These are phyloP conservation scores for Thermothelomyces thermophilus DNA, from an alignment of 2,329 filamentous ascomycete species.

Conservation along the genomic window DNA sequence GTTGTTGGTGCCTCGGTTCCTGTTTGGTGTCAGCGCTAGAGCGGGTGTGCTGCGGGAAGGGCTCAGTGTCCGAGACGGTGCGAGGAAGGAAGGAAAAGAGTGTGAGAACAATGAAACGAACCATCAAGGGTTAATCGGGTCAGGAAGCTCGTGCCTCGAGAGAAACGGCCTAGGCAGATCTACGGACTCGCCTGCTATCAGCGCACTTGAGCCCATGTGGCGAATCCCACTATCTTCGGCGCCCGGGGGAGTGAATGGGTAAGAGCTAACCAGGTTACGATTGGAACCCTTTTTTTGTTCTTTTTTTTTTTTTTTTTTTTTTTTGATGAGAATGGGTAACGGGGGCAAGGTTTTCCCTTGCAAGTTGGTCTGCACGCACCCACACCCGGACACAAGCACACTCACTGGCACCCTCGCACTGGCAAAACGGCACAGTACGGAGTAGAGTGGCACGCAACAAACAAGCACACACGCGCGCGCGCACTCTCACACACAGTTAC, in stretches of 20 bases:
- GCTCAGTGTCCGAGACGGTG: too few relatives aligned
- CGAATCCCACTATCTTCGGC: conserved; percentile 4
- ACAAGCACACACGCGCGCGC: neutral
- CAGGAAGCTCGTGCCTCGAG: conserved; percentile 7
- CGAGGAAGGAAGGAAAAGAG: neutral
- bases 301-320: conserved; percentile 7
- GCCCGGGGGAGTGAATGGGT: conserved; percentile 15
- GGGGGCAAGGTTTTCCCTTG: neutral
- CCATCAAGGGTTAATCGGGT: neutral
- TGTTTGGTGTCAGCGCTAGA: too few relatives aligned
- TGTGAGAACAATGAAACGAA: neutral
- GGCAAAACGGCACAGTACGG: neutral
- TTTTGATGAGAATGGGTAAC: conserved; percentile 13
- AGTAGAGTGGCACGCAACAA: neutral
- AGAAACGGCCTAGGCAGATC: conserved; percentile 5
- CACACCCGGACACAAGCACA: neutral
- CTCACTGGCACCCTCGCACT: neutral
- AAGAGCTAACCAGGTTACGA: too few relatives aligned
- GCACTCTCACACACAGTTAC: neutral
- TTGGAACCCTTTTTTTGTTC: too few relatives aligned
- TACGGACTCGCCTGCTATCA: conserved; percentile 10
- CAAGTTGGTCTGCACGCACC: neutral
- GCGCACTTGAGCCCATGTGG: conserved; percentile 10
- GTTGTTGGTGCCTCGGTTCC: too few relatives aligned
- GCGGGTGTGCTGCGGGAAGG: too few relatives aligned